Base-by-base conservation (phyloP, 148 eudicot genomes). In the Amaranthus palmeri region DNA sequence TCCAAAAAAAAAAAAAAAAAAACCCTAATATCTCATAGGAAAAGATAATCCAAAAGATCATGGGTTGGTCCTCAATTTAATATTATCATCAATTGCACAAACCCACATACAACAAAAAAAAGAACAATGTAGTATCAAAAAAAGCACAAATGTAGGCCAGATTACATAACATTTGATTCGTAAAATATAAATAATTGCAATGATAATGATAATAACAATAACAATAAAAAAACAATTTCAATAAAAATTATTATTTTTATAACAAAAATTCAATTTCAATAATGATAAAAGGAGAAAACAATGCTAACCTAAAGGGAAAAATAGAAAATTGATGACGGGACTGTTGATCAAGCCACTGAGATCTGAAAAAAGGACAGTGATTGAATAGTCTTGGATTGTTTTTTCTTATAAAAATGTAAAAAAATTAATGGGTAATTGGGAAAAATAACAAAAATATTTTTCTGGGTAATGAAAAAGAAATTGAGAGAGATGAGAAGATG, bases 301-400 rank as follows among this genome's bases (percentile, higher is more conserved):
- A 65, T 3, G 44, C 36, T 61, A 68, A 78, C 81, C 74, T 73
- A 36, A 61, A 68, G 15, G 60, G 72, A 80, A 55, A 43, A 17
- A 40, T 55, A 42, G 58, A 58, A 40, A 17, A 52, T 13, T 11
- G 7, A 47, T 13, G 40, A 47, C 2, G 73, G 61, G 70, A 61
- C 74, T 67, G 79, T 75, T 71, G 79, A 76, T 70, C 42, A 36
- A 14, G 65, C 64, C 58, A 77, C 57, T 56, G 13, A 50, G 8
- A 69, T 25, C 36, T 68, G 48, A 49, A 41, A 51, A 41, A 54
- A 42, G 47, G 48, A n/a, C 56, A 36, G 65, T 70, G 43, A 61
- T 70, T 79, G 75, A 75, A 75, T 72, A 71, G 74, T 65, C 63
- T 49, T 41, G 49, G 50, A 68, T 78, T 54, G 36, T 49, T 57